Conservation (phyloP, 768 basidiomycete genomes). For the Pisolithus albus region DNA sequence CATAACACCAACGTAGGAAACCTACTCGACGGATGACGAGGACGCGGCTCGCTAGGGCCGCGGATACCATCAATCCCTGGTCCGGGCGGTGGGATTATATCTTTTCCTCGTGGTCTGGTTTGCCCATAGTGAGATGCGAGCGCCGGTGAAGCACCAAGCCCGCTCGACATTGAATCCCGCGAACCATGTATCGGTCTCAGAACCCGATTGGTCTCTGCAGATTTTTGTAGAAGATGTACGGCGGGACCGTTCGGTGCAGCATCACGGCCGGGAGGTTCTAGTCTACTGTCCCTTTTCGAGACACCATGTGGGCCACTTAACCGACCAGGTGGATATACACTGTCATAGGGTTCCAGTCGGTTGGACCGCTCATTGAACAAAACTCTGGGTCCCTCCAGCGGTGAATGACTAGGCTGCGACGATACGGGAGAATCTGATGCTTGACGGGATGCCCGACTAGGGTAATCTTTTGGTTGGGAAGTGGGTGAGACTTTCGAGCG, state of each 20-base stretch:
- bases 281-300: slow-evolving; percentile 38
- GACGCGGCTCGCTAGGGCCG: slow-evolving; percentile 11
- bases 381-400: slow-evolving; percentile 57
- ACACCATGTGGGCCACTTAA: slow-evolving; percentile 23
- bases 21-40: slow-evolving; percentile 18
- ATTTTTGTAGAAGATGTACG: slow-evolving; percentile 60
- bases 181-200: slow-evolving; percentile 13
- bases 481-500: slow-evolving; percentile 51
- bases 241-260: slow-evolving; percentile 33
- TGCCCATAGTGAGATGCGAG: slow-evolving; percentile 13
- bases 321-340: slow-evolving; percentile 38
- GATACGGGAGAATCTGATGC: slow-evolving; percentile 31
- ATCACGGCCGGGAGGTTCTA: slow-evolving; percentile 43
- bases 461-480: slow-evolving; percentile 35
- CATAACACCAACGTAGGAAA: slow-evolving; percentile 15
- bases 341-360: slow-evolving; percentile 75
- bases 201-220: slow-evolving; percentile 17
- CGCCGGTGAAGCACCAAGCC: slow-evolving; percentile 5
- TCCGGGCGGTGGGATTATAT: slow-evolving; percentile 8
- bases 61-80: slow-evolving; percentile 13
- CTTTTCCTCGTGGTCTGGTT: slow-evolving; percentile 14
- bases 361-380: slow-evolving; percentile 97
- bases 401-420: slow-evolving; percentile 38
- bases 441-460: slow-evolving; percentile 24
- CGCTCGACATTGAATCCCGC: slow-evolving; percentile 12